Evolutionary conservation across 2,329 filamentous ascomycete species (phyloP).

Genomic region (Corynespora cassiicola): DNA sequence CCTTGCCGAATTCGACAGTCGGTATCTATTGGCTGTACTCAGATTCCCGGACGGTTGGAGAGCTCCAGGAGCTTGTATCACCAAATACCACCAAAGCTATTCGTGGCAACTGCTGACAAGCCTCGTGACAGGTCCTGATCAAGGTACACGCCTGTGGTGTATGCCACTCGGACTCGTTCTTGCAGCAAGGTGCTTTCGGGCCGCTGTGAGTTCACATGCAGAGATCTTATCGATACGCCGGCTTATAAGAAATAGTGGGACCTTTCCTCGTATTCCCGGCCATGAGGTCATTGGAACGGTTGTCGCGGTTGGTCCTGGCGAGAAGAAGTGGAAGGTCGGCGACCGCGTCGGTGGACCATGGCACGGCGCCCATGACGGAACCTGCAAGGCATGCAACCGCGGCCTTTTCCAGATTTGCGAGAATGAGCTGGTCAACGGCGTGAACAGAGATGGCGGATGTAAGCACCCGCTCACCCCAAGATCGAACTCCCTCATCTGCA

Average conservation of each 20-base stretch:
- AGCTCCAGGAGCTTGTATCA: too few relatives aligned
- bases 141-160: constrained; percentile 77
- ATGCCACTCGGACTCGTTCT: constrained; percentile 67
- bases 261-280: constrained; percentile 67
- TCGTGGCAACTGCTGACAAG: too few relatives aligned
- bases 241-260: constrained; percentile 6
- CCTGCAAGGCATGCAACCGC: constrained; percentile 68
- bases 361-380: constrained; percentile 71
- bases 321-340: constrained; percentile 66
- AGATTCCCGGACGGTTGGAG: too few relatives aligned
- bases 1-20: too few relatives aligned
- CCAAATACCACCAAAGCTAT: too few relatives aligned
- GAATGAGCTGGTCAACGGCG: constrained; percentile 68
- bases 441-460: constrained; percentile 71
- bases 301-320: constrained; percentile 64
- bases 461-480: constrained; percentile 18
- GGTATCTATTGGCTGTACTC: too few relatives aligned
- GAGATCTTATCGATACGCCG: not conserved
- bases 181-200: constrained; percentile 33
- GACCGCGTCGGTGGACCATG: constrained; percentile 72
- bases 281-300: constrained; percentile 76
- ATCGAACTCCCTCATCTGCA: too few relatives aligned
- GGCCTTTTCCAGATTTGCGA: constrained; percentile 74
- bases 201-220: constrained; percentile 8
- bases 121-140: too few relatives aligned